Percentiles rank a stretch among this genome's conserved stretches.
phyloP scores from a whole-genome alignment of 805 yeast genomes.

The Starmerella apicola region DNA sequence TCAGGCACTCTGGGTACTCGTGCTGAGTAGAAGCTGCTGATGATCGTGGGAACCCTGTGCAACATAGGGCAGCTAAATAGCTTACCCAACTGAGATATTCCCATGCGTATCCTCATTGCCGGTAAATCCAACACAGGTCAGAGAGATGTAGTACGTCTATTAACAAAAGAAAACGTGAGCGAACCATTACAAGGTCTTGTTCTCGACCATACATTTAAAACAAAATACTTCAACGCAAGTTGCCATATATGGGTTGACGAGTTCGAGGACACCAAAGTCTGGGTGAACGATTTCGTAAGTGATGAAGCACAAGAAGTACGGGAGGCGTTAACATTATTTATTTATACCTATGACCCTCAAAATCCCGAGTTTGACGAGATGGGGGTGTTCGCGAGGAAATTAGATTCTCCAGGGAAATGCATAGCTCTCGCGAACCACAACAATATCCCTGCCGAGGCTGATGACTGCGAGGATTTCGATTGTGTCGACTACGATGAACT shows the following conservation, averaged over 20 bases:
- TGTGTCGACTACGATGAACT: background rate
- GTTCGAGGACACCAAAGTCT: constrained; percentile 19
- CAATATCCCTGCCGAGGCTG: constrained; percentile 3
- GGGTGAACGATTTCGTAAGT: constrained; percentile 26
- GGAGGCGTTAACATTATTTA: constrained; percentile 28
- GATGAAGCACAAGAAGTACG: constrained; percentile 29
- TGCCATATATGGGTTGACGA: constrained; percentile 30
- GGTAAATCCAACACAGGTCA: constrained; percentile 29
- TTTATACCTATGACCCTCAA: constrained; percentile 17
- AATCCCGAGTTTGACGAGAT: constrained; percentile 7
- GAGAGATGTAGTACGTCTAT: constrained; percentile 22
- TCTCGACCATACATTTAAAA: constrained; percentile 21
- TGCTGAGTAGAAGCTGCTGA: no score
- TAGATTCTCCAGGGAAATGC: constrained; percentile 22
- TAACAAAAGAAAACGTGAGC: constrained; percentile 21
- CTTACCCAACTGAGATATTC: no score
- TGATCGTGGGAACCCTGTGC: no score
- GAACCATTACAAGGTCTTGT: constrained; percentile 21
- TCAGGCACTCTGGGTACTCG: no score
- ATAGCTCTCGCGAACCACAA: constrained; percentile 20
- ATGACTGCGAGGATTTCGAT: background rate
- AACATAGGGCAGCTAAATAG: no score
- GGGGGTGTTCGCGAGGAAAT: constrained; percentile 15
- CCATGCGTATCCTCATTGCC: constrained; percentile 24
- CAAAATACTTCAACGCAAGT: constrained; percentile 28